These are phyloP conservation scores for Parietichytrium sp. DNA, from an alignment of 108 stramenopile species.

Conservation along the genomic window DNA sequence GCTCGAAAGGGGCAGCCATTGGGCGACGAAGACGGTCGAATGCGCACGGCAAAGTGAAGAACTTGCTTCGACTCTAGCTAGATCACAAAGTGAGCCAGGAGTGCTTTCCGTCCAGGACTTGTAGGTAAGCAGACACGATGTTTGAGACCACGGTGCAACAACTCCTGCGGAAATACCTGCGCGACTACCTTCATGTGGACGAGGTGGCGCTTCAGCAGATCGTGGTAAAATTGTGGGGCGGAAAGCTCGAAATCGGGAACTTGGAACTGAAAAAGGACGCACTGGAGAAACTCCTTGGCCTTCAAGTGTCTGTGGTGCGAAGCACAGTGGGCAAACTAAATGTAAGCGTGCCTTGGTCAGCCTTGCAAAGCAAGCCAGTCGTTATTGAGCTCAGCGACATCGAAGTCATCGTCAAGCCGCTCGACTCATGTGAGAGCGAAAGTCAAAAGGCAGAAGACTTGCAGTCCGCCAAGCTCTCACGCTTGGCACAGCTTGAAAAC, in stretches of 20 bases:
- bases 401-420: not conserved
- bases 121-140: not conserved
- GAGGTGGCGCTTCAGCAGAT: not conserved
- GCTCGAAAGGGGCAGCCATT: no score
- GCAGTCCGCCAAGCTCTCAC: not conserved
- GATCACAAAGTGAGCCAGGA: no score
- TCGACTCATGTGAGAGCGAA: not conserved
- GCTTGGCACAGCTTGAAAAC: slow-evolving; percentile 5
- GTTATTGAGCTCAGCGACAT: slow-evolving; percentile 30
- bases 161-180: not conserved
- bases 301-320: not conserved
- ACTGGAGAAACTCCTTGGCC: slow-evolving; percentile 11
- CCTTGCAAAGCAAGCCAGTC: slow-evolving; percentile 34
- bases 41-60: no score
- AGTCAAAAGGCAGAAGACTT: not conserved
- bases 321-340: slow-evolving; percentile 4
- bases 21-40: no score
- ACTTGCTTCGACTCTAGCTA: no score
- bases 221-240: slow-evolving; percentile 29
- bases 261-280: slow-evolving; percentile 9
- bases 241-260: slow-evolving; percentile 27
- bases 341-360: slow-evolving; percentile 36
- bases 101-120: no score
- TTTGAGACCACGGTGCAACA: slow-evolving; percentile 27
- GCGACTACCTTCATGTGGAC: slow-evolving; percentile 36